Evolutionary conservation across 371 early-diverging fungal genomes (phyloP).

Genomic region (Racocetra persica): DNA sequence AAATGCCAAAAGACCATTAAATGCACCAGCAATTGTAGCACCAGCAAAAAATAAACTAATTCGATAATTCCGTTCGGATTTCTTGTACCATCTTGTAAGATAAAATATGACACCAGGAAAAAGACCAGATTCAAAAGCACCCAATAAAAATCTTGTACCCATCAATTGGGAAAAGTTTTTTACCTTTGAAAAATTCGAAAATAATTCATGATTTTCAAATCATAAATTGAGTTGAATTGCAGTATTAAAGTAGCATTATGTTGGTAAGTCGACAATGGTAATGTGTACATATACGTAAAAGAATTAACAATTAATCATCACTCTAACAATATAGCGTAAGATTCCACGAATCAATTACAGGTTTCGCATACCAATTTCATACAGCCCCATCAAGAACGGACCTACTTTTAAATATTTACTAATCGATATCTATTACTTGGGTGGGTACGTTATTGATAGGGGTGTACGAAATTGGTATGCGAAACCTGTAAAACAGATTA

Average conservation of each 20-base stretch:
- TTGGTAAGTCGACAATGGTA: too few relatives aligned
- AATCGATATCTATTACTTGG: too few relatives aligned
- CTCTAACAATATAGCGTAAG: too few relatives aligned
- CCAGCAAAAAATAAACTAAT: conserved; percentile 73
- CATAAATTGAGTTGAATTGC: background rate
- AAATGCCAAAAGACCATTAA: conserved; percentile 69
- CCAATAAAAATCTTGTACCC: conserved; percentile 72
- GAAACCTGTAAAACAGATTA: background rate
- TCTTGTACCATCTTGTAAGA: conserved; percentile 61
- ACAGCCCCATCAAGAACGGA: too few relatives aligned
- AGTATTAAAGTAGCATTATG: too few relatives aligned
- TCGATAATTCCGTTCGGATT: conserved; percentile 63
- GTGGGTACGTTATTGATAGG: too few relatives aligned
- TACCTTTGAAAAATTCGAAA: conserved; percentile 20
- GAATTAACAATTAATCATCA: too few relatives aligned
- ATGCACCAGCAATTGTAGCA: conserved; percentile 73
- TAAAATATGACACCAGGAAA: conserved; percentile 79
- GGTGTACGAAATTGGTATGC: too few relatives aligned
- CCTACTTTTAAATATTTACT: too few relatives aligned
- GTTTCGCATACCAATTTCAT: too few relatives aligned
- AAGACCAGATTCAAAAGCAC: conserved; percentile 73
- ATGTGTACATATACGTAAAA: too few relatives aligned
- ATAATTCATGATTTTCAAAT: background rate
- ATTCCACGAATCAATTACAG: too few relatives aligned
- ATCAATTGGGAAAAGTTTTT: conserved; percentile 57